Evolutionary conservation across 768 basidiomycete genomes (phyloP).

Genomic region (Lyophyllum decastes): DNA sequence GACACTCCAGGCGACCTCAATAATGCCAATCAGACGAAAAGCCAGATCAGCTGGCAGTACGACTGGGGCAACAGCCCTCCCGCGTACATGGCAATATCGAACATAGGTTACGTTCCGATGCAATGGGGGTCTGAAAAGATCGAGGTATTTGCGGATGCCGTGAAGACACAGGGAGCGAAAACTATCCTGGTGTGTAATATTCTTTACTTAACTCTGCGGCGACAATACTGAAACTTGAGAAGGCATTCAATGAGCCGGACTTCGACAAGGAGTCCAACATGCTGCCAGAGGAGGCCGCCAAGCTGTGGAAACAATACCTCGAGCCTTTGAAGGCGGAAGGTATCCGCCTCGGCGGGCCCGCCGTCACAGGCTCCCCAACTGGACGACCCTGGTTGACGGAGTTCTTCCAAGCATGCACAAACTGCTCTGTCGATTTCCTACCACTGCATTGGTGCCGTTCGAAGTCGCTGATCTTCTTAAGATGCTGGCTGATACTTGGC

Average conservation of each 20-base stretch:
- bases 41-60: conserved; percentile 51
- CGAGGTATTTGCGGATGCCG: conserved; percentile 36
- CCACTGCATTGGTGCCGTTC: conserved; percentile 47
- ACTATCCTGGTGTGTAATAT: conserved; percentile 42
- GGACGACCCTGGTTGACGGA: conserved; percentile 57
- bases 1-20: conserved; percentile 41
- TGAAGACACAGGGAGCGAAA: conserved; percentile 47
- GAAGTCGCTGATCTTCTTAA: conserved; percentile 14
- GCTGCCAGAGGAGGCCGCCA: conserved; percentile 42
- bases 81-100: conserved; percentile 41
- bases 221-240: conserved; percentile 40
- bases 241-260: conserved; percentile 57
- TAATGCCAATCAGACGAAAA: conserved; percentile 46
- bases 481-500: conserved; percentile 23
- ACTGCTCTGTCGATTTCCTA: conserved; percentile 51
- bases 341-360: conserved; percentile 57
- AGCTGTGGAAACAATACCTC: conserved; percentile 59
- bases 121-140: conserved; percentile 49
- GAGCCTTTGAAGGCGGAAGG: conserved; percentile 54
- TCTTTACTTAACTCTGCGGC: neutral
- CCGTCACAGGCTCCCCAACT: conserved; percentile 50
- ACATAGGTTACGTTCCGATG: conserved; percentile 52
- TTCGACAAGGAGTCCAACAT: conserved; percentile 49
- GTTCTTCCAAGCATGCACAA: conserved; percentile 53
- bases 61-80: conserved; percentile 52